Base-by-base conservation (phyloP, 2,329 filamentous ascomycete genomes). In the Fusarium abutilonis region DNA sequence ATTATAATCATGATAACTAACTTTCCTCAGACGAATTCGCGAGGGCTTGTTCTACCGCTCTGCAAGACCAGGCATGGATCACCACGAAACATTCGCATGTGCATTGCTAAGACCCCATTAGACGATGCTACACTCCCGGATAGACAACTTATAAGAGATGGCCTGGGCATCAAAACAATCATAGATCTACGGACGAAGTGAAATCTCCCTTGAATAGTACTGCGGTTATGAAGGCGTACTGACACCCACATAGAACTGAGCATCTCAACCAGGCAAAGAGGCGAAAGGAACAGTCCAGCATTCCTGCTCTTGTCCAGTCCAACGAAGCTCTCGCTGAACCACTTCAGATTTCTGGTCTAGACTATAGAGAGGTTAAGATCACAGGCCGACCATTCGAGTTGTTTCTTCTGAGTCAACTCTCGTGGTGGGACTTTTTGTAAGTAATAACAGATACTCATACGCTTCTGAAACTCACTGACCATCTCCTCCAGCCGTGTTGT, bases 151-250 rank as follows among this genome's bases (percentile, higher is more conserved):
- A 80, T 96, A 10, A 75, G 79, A 9, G 76, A 86, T 8, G 81
- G 86, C 29, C 82, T 89, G 66, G 81, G 84, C 19, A 84, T 96
- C 63, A 85, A 82, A 64, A 91, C 87, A 3, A 84, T 96, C 36
- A 83, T 96, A 57, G 93, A 96, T 77, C 79, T 96, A 10, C 85
- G 93, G 52, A 91, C 92, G 60, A 86, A 89, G 86, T 91, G 81
- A 57, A 75, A 50, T 2, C 17, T n/a, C 9, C 6, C 39, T 32
- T 21, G 23, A 15, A 9, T 36, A 32, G n/a, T 29, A 26, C 14
- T 40, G 47, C 13, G 26, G 17, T 29, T 34, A 21, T 46, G 42
- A 31, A 26, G 17, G 8, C 36, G 39, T 45, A 11, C 54, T 66
- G 14, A 67, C 26, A 26, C 26, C 7, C 28, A 9, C 13, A 4